A percentile compares a stretch with the other conserved stretches of the same genome.
Conservation (phyloP, 306 rosid genomes). For the Hippophae gyantsensis region DNA sequence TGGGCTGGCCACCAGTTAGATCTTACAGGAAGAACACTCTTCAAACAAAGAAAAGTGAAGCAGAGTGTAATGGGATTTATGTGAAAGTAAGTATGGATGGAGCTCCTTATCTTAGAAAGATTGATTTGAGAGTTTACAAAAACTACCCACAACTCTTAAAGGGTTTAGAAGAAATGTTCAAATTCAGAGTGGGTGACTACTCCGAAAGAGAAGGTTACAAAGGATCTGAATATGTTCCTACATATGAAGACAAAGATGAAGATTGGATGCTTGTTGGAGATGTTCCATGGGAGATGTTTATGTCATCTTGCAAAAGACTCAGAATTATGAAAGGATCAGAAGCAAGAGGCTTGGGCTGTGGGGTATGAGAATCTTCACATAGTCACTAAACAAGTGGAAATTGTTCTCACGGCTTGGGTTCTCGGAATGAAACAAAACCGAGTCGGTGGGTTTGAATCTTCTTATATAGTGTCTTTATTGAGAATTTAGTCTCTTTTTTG, state of each 20-base stretch:
- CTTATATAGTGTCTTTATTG: too few relatives aligned
- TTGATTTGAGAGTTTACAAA: slow-evolving; percentile 53
- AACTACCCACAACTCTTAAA: slow-evolving; percentile 56
- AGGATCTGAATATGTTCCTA: slow-evolving; percentile 80
- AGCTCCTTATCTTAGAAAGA: slow-evolving; percentile 90
- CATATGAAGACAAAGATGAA: slow-evolving; percentile 88
- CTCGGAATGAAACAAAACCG: too few relatives aligned
- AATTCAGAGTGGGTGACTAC: slow-evolving; percentile 54
- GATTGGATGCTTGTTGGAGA: slow-evolving; percentile 98
- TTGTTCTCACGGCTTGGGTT: too few relatives aligned
- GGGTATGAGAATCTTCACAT: slow-evolving; percentile 26
- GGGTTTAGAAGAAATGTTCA: slow-evolving; percentile 70
- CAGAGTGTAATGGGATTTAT: slow-evolving; percentile 47
- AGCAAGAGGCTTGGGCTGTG: slow-evolving; percentile 77
- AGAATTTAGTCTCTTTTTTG: too few relatives aligned
- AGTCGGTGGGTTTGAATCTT: too few relatives aligned
- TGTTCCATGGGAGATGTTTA: slow-evolving; percentile 98
- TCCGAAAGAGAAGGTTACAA: slow-evolving; percentile 82
- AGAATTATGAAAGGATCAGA: slow-evolving; percentile 91
- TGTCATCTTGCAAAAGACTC: slow-evolving; percentile 73
- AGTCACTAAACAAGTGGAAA: neutral
- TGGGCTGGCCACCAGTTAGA: slow-evolving; percentile 94
- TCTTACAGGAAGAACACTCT: slow-evolving; percentile 64
- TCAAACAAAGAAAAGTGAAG: slow-evolving; percentile 33
- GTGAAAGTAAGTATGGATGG: slow-evolving; percentile 96